phyloP scores from a whole-genome alignment of 352 stramenopile genomes.

The Thraustotheca clavata region DNA sequence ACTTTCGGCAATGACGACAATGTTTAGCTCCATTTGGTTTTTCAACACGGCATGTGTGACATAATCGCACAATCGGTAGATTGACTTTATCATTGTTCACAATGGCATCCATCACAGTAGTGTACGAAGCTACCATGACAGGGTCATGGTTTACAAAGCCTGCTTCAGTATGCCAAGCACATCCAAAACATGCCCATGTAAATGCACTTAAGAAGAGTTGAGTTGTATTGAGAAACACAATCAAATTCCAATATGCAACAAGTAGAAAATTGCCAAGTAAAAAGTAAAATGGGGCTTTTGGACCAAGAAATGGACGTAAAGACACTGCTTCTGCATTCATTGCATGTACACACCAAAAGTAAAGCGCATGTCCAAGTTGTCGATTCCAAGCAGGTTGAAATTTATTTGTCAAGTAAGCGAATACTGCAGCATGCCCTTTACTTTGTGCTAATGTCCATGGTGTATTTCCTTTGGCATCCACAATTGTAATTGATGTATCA shows the following conservation, averaged over 20 bases:
- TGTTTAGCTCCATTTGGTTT: constrained; percentile 71
- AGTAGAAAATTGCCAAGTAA: constrained; percentile 43
- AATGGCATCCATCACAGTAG: constrained; percentile 43
- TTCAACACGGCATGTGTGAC: constrained; percentile 76
- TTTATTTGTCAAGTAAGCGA: constrained; percentile 41
- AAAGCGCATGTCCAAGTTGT: constrained; percentile 21
- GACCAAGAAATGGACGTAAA: neutral
- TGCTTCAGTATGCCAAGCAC: constrained; percentile 46
- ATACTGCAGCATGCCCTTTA: constrained; percentile 47
- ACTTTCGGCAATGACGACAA: constrained; percentile 88
- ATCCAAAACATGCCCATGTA: constrained; percentile 59
- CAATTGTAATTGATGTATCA: constrained; percentile 41
- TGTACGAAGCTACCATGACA: constrained; percentile 40
- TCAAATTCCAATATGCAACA: constrained; percentile 36
- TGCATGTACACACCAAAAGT: neutral
- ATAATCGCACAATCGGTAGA: constrained; percentile 38
- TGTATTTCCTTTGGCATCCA: constrained; percentile 48
- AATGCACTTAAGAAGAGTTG: constrained; percentile 51
- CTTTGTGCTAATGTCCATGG: constrained; percentile 48
- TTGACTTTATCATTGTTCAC: constrained; percentile 23
- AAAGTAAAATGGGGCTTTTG: constrained; percentile 58
- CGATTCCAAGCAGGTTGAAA: constrained; percentile 43
- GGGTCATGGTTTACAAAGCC: constrained; percentile 37
- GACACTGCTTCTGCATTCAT: neutral
- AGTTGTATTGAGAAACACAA: constrained; percentile 44